Evolutionary conservation across 2,329 filamentous ascomycete genomes (phyloP), one percentile per base, ranked within the genome.

Genomic region (Metarhizium sp.): DNA sequence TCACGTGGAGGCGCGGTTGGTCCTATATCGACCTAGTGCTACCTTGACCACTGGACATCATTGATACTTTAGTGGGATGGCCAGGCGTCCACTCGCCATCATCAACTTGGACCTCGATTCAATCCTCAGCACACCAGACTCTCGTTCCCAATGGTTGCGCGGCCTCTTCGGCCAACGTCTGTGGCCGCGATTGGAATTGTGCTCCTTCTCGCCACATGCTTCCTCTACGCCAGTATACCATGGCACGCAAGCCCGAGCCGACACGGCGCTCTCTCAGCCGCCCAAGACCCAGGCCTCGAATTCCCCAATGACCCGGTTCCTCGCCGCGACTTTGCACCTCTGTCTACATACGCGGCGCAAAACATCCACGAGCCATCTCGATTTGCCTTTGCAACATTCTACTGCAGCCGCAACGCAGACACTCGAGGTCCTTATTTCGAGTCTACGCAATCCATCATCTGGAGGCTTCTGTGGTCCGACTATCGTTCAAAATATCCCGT

Each of bases 391-490:
- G 34, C 52, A 4, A 54, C 52, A 11, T 18, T 54, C 4, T 54
- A 54, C 25, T 54, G 52, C 46, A 54, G 52, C 25, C 52, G 52
- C 18, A 16, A 50, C 11, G n/a, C 52, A 8, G 52, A 54, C 42
- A 29, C 46, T 6, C 46, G 52, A 18, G 52, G 36, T 6, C 52
- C 46, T 1, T 54, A n/a, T 20, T 50, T 50, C n/a, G 47, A 50
- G n/a, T 50, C 47, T 18, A 53, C 52, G 11, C 52, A 53, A 16
- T 53, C 52, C 32, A 53, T 53, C 20, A 29, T 53, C 13, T 53
- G 52, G 52, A 29, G 52, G 6, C 43, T 53, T 13, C 45, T 53
- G 32, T 53, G 52, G 52, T 53, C 52, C 5, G 52, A 53, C 2
- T 53, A 53, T 4, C 43, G 52, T 2, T 53, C 52, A 14, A 53